Percentiles rank a stretch among this genome's conserved stretches.
Conservation (phyloP, 495 filamentous ascomycete genomes). For the Penicillium verhagenii region DNA sequence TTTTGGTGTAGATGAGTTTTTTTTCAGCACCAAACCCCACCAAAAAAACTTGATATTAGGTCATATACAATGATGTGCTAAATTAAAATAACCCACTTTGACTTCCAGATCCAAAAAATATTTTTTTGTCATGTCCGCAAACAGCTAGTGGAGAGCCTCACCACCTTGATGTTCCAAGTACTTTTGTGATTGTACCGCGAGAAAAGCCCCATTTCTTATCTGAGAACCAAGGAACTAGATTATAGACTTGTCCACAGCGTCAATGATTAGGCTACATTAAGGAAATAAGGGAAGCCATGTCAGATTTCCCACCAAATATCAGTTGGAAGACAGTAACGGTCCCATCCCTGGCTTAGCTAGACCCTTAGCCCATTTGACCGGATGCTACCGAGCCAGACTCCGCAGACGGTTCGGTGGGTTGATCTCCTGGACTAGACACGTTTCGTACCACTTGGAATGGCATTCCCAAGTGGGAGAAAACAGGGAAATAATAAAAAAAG, state of each 20-base stretch:
- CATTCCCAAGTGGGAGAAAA: constrained; percentile 4
- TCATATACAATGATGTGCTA: not conserved
- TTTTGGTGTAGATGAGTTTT: not conserved
- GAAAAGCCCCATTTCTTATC: not conserved
- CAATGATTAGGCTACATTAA: not conserved
- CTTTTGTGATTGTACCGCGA: not conserved
- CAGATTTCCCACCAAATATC: not conserved
- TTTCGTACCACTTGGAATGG: not conserved
- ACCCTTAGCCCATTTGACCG: not conserved
- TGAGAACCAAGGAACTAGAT: not conserved
- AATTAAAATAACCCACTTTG: not conserved
- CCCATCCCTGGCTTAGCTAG: constrained; percentile 12
- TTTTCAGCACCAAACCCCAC: not conserved
- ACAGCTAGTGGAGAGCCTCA: constrained; percentile 11
- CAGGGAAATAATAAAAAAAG: not conserved
- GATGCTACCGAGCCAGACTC: constrained; percentile 7
- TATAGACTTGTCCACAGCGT: not conserved
- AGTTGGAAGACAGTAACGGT: constrained; percentile 23
- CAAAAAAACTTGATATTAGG: not conserved
- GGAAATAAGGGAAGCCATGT: not conserved
- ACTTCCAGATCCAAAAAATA: not conserved
- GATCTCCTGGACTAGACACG: not conserved
- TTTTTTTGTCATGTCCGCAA: constrained; percentile 20
- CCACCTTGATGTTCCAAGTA: constrained; percentile 6
- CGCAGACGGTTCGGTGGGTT: constrained; percentile 2